Conservation (phyloP, 1,284 basidiomycete species). For the Heterobasidion annosum region DNA sequence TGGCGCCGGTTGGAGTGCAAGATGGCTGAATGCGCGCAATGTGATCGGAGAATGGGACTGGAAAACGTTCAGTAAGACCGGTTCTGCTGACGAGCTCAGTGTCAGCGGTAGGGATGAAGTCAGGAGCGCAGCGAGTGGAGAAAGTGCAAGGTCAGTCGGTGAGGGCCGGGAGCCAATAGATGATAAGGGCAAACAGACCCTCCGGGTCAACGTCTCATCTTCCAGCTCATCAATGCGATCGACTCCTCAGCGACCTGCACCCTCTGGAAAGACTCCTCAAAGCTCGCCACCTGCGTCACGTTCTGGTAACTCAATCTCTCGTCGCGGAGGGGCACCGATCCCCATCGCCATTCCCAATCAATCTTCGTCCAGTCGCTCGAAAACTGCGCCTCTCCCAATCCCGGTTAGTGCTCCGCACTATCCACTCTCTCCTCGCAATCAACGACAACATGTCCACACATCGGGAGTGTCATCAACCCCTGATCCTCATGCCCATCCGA, state of each 20-base stretch:
- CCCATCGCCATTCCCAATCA: constrained; percentile 14
- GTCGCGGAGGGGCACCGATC: constrained; percentile 11
- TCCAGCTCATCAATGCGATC: constrained; percentile 3
- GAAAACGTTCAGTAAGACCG: constrained; percentile 45
- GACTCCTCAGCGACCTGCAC: constrained; percentile 3
- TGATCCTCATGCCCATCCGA: constrained; percentile 75
- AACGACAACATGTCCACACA: constrained; percentile 22
- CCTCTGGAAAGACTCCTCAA: constrained; percentile 6
- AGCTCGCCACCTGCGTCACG: constrained; percentile 6
- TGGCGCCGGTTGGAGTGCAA: constrained; percentile 53
- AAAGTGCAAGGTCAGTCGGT: constrained; percentile 26
- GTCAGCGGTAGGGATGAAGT: constrained; percentile 27
- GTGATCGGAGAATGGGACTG: constrained; percentile 55
- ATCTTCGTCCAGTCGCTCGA: constrained; percentile 21
- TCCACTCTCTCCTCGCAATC: constrained; percentile 37
- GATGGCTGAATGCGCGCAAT: constrained; percentile 40
- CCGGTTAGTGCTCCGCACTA: constrained; percentile 31
- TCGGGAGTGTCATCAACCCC: constrained; percentile 21
- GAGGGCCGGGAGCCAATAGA: constrained; percentile 10
- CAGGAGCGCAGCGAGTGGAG: constrained; percentile 42
- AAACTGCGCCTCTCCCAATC: constrained; percentile 30
- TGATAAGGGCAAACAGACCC: constrained; percentile 11
- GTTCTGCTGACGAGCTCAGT: constrained; percentile 23
- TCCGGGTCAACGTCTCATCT: constrained; percentile 7
- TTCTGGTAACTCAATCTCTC: constrained; percentile 9